Evolutionary conservation across 139 green algal species (phyloP).

Genomic region (Micractinium sp.): DNA sequence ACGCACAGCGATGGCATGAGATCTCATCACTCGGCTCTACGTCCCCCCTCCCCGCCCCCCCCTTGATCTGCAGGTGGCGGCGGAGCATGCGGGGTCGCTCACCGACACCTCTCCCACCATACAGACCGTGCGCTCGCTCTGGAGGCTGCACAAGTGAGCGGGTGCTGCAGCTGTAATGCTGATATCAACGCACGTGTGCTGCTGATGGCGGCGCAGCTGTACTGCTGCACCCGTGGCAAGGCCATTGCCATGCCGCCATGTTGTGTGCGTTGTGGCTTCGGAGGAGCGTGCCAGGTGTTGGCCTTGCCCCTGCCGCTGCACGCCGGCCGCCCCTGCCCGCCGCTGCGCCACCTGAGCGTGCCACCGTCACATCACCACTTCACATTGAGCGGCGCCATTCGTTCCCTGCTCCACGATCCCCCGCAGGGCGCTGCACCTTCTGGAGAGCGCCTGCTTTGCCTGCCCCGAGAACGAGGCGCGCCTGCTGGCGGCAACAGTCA

Average conservation of each 20-base stretch:
- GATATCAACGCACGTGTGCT: neutral
- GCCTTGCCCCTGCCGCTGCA: neutral
- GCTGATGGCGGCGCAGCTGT: neutral
- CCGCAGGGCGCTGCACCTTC: constrained; percentile 53
- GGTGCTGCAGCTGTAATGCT: too few species aligned
- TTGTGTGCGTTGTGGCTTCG: too few species aligned
- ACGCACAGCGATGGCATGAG: too few species aligned
- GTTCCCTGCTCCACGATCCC: too few species aligned
- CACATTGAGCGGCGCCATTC: neutral
- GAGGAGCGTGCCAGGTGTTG: neutral
- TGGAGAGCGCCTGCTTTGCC: constrained; percentile 81
- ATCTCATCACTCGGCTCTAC: neutral
- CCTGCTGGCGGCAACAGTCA: constrained; percentile 49
- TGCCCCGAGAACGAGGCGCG: constrained; percentile 59
- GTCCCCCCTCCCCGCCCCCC: neutral
- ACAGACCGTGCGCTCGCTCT: constrained; percentile 44
- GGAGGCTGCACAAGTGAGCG: constrained; percentile 39
- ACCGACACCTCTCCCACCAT: constrained; percentile 36
- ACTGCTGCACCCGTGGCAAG: neutral
- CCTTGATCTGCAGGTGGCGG: constrained; percentile 7
- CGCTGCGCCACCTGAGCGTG: too few species aligned
- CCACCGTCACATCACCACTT: too few species aligned
- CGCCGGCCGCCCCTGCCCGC: too few species aligned
- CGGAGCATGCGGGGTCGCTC: constrained; percentile 9
- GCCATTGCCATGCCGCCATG: too few species aligned